These are phyloP conservation scores for Rugonectria rugulosa DNA, from an alignment of 2,329 filamentous ascomycete genomes.

Conservation along the genomic window DNA sequence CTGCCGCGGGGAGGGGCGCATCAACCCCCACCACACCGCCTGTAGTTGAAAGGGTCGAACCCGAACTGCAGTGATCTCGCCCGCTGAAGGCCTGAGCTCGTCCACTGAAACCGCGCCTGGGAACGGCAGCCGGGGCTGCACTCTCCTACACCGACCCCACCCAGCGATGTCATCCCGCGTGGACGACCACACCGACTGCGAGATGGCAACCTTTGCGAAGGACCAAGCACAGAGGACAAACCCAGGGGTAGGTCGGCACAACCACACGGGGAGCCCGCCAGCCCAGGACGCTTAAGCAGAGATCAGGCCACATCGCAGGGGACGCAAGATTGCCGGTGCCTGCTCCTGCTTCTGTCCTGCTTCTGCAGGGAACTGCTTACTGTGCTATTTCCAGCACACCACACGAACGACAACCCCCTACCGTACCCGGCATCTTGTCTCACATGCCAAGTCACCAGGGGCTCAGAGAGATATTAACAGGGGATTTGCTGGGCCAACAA, in stretches of 20 bases:
- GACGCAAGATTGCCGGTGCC: conserved; percentile 10
- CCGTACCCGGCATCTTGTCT: background rate
- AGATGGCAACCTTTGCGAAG: background rate
- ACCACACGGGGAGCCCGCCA: background rate
- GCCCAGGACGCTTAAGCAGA: background rate
- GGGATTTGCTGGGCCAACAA: conserved; percentile 9
- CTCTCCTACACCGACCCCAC: conserved; percentile 11
- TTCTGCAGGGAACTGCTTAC: conserved; percentile 6
- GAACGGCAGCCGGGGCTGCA: background rate
- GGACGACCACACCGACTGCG: conserved; percentile 2
- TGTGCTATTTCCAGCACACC: background rate
- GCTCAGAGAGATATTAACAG: conserved; percentile 8
- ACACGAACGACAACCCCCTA: background rate
- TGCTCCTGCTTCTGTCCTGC: too few species aligned
- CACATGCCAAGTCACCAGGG: conserved; percentile 8
- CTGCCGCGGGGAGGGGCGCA: conserved; percentile 5
- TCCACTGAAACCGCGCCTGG: background rate
- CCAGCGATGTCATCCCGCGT: conserved; percentile 34
- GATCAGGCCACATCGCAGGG: conserved; percentile 6
- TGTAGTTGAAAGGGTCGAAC: background rate
- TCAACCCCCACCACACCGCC: conserved; percentile 10
- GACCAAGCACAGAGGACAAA: too few species aligned
- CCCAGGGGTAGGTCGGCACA: too few species aligned
- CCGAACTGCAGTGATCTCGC: conserved; percentile 7
- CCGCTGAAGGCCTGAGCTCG: background rate